Evolutionary conservation across 2,329 filamentous ascomycete genomes (phyloP), one percentile per base, ranked within the genome.

Genomic region (Aspergillus fijiensis): DNA sequence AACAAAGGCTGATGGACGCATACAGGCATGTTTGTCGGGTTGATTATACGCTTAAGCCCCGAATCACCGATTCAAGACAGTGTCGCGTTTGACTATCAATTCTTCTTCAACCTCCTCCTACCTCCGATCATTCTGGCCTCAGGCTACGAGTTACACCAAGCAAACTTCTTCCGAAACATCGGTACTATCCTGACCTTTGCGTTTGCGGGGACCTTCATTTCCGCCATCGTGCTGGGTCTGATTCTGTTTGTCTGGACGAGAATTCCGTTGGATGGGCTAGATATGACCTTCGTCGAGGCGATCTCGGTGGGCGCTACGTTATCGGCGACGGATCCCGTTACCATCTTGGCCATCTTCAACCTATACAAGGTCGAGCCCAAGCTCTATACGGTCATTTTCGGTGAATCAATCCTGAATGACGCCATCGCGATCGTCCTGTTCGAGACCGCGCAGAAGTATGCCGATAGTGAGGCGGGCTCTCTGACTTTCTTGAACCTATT

Each of bases 321-420:
- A 33, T 98, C 95, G 2, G 95, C 95, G 61, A 99, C 95, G 1
- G 95, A 99, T 73, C 95, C 95, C 0, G 94, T 99, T 60, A 99
- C 95, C 0, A 98, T 99, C 69, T 82, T 99, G 57, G 95, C 95
- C 74, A 99, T 99, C 68, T 99, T 99, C 85, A 98, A 97, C 76
- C 90, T 95, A 1, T 99, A 98, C 85, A 98, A 98, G 79, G 95
- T 99, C 69, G 95, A 99, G 71, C 95, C 95, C 2, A 98, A 98
- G 79, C 85, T 99, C 19, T 99, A 99, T 79, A 99, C 95, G 31
- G 88, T 99, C 74, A 99, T 99, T 67, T 99, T 99, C 76, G 95
- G 95, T 73, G 95, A 99, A 79, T 96, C 94, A 7, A 98, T 99
- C 62, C 81, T 99, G 58, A 99, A 99, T 75, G 95, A 99, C 80